Base-by-base conservation (phyloP, 176 grass and related monocot genomes). In the maize (Zea mays) region DNA sequence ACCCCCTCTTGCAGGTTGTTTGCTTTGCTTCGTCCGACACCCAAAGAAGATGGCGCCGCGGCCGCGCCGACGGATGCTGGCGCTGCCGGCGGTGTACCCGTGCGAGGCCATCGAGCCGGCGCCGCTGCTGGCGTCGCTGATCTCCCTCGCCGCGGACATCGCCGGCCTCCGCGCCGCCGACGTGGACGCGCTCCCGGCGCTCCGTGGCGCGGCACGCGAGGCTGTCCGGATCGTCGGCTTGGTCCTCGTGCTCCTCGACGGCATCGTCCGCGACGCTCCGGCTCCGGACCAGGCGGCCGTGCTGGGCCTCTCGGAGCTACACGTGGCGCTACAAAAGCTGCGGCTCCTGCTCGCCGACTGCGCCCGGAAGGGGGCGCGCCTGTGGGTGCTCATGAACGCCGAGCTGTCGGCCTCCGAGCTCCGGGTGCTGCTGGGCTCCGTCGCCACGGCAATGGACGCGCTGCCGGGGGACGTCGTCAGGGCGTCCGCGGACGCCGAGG, bases 311-410 rank as follows among this genome's bases (percentile, higher is more conserved):
- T 92, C 87, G 7, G 96, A 98, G 83, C 80, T 98, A 37, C 92
- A 98, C 86, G 82, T 98, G 16, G 77, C 96, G 16, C 40, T 98
- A 34, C 96, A 95, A 74, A 99, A 92, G 75, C 63, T 95, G 21
- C 74, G 67, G 46, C 66, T 90, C 67, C 62, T 99, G 50, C 73
- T 94, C 9, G 54, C 39, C 8, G 90, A 99, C 54, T 85, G 78
- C 52, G 38, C 21, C 19, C n/a, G 66, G n/a, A 76, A 38, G 17
- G 92, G 81, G 7, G 92, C 92, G 3, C 44, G 81, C 27, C 34
- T 94, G n/a, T 98, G 89, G 89, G 76, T 95, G 49, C 82, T 95
- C 39, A 83, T 92, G 91, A 86, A 84, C 74, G 89, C 89, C 5
- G 89, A 92, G 3, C 41, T 43, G 1, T 79, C 86, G 50, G 75